Percentiles rank a stretch among this genome's conserved stretches.
These are phyloP conservation scores for Suillus americanus DNA, from an alignment of 768 basidiomycete genomes.

Conservation along the genomic window DNA sequence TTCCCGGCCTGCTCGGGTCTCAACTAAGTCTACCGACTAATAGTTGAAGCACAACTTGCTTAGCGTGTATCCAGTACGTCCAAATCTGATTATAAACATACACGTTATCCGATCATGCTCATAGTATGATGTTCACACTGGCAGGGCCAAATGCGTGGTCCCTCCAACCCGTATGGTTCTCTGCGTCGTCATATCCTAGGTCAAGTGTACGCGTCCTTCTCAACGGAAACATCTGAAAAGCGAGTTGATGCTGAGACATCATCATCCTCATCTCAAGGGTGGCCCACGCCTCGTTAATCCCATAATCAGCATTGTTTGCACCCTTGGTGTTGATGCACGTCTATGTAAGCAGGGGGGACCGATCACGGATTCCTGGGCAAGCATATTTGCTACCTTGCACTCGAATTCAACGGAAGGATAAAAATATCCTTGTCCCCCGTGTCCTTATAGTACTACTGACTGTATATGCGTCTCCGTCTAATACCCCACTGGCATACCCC, in stretches of 20 bases:
- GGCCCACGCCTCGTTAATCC: neutral
- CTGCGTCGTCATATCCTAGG: neutral
- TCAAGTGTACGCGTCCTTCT: neutral
- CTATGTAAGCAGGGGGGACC: neutral
- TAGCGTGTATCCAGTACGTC: neutral
- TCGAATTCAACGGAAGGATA: neutral
- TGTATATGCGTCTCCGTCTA: neutral
- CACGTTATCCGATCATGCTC: neutral
- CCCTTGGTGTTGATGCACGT: neutral
- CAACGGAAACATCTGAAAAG: neutral
- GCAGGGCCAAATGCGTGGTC: neutral
- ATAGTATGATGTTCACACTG: neutral
- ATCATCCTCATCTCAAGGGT: neutral
- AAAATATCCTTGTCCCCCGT: neutral
- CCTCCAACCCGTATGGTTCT: neutral
- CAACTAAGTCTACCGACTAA: neutral
- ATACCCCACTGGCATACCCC: neutral
- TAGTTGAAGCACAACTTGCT: neutral
- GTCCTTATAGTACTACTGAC: neutral
- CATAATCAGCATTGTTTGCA: neutral
- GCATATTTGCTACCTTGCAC: neutral
- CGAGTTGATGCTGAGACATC: neutral
- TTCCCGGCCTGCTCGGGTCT: neutral
- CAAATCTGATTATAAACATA: neutral
- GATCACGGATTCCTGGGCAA: neutral